Percentiles rank a stretch among this genome's conserved stretches.
Evolutionary conservation across 1,139 yeast genomes (phyloP).

Genomic region (Yamadazyma dushanensis): DNA sequence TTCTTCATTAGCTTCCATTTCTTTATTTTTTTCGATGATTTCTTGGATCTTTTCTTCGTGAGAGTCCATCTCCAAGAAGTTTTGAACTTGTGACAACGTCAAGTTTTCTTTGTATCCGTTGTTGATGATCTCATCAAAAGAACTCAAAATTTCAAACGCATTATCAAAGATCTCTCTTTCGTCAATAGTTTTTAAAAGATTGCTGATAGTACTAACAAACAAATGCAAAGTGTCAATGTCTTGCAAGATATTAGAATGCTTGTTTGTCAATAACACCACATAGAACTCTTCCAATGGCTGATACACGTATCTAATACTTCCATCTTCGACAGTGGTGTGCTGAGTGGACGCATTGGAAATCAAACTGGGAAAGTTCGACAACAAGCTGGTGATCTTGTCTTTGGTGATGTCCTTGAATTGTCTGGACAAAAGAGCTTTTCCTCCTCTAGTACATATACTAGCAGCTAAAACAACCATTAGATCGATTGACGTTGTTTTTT

Average conservation of each 20-base stretch:
- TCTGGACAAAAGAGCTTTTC: conserved; percentile 89
- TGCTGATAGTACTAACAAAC: conserved; percentile 78
- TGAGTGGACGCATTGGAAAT: conserved; percentile 72
- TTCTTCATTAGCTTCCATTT: conserved; percentile 95
- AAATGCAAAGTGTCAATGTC: conserved; percentile 91
- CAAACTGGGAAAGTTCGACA: conserved; percentile 84
- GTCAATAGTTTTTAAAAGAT: conserved; percentile 70
- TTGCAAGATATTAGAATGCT: conserved; percentile 88
- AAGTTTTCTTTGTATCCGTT: conserved; percentile 91
- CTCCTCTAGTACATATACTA: conserved; percentile 92
- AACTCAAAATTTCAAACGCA: conserved; percentile 86
- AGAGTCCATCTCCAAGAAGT: conserved; percentile 95
- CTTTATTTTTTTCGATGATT: conserved; percentile 94
- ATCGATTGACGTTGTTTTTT: conserved; percentile 1
- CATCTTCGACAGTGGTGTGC: conserved; percentile 95
- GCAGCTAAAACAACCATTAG: conserved; percentile 73
- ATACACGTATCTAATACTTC: conserved; percentile 87
- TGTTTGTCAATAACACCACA: conserved; percentile 87
- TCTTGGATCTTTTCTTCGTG: conserved; percentile 99
- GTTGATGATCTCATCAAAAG: conserved; percentile 91
- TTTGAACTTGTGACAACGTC: conserved; percentile 77
- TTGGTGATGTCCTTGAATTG: conserved; percentile 86
- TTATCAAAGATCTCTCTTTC: conserved; percentile 82
- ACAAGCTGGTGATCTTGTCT: conserved; percentile 82
- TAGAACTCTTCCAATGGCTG: conserved; percentile 95